Conservation (phyloP, 805 yeast genomes). For the Myxozyma vanderwaltii region DNA sequence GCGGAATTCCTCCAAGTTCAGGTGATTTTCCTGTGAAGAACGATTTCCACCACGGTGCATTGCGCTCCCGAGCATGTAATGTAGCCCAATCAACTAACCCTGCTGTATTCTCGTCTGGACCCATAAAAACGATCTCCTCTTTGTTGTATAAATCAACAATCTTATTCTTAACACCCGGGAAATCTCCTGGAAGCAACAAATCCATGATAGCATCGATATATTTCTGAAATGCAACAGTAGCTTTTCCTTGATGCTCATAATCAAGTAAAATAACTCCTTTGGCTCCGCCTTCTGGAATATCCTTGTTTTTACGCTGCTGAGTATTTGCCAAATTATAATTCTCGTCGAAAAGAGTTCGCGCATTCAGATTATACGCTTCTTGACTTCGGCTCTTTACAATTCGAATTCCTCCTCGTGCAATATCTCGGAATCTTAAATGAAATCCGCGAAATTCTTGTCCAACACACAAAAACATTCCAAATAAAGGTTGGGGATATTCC, state of each 20-base stretch:
- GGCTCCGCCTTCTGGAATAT: constrained; percentile 98
- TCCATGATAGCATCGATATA: constrained; percentile 91
- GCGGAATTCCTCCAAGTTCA: constrained; percentile 93
- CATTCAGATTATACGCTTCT: constrained; percentile 83
- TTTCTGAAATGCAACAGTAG: constrained; percentile 84
- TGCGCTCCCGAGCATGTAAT: constrained; percentile 83
- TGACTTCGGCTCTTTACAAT: constrained; percentile 83
- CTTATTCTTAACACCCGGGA: constrained; percentile 76
- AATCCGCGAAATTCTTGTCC: constrained; percentile 97
- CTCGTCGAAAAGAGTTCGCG: constrained; percentile 89
- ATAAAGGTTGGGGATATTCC: constrained; percentile 92
- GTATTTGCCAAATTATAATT: constrained; percentile 94
- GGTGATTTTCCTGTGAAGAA: constrained; percentile 96
- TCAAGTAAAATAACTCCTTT: constrained; percentile 89
- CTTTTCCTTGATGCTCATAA: constrained; percentile 71
- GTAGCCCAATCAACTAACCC: constrained; percentile 97
- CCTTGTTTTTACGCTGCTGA: constrained; percentile 95
- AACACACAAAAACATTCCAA: constrained; percentile 91
- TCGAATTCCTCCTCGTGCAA: constrained; percentile 97
- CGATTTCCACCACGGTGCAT: constrained; percentile 98
- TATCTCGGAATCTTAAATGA: constrained; percentile 95
- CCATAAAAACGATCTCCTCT: constrained; percentile 91
- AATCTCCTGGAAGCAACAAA: constrained; percentile 66
- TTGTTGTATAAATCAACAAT: constrained; percentile 82
- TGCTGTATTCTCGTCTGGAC: constrained; percentile 99